Base-by-base conservation (phyloP, 176 grass and related monocot species). In the Carex kokanica region DNA sequence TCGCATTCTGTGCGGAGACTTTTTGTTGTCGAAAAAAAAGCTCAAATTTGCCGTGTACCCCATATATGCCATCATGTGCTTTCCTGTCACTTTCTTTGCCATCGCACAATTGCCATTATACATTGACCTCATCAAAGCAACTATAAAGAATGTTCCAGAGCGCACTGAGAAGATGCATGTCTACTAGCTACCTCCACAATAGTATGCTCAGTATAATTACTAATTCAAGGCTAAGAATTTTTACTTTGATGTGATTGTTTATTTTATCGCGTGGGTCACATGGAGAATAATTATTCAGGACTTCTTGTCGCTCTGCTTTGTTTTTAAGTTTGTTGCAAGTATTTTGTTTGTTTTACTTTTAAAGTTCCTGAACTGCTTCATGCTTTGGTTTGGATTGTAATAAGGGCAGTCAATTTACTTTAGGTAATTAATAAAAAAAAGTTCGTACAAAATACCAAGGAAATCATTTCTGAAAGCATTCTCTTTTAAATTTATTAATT, bases 21-120 rank as follows among this genome's bases (percentile, higher is more conserved):
- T 60, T 81, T 62, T 60, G 14, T 81, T 20, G 25, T 81, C 12
- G 23, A 63, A 9, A 15, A 63, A n/a, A 1, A 38, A 47, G 16
- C 51, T 81, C 25, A 81, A 81, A 43, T 62, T 31, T 9, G 78
- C 6, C 15, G 78, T 56, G 38, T 81, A 36, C 29, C 78, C 55
- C n/a, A 47, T 81, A 59, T 81, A 81, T 4, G 57, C 2, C 0
- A 14, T 81, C 25, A 36, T 81, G 53, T 81, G 51, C 24, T 40
- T 64, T 31, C 78, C 78, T 32, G 78, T 64, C 52, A 40, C 29
- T 3, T 54, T 81, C 24, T 81, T 81, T 63, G 78, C 56, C 4
- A 0, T 84, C 27, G 64, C 64, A 12, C 83, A 84, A 27, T 62
- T 84, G 9, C 65, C 65, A 25, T 73, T 84, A 29, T 84, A 84